These are phyloP conservation scores for Sclerotinia nivalis DNA, from an alignment of 2,329 filamentous ascomycete genomes.

Conservation along the genomic window DNA sequence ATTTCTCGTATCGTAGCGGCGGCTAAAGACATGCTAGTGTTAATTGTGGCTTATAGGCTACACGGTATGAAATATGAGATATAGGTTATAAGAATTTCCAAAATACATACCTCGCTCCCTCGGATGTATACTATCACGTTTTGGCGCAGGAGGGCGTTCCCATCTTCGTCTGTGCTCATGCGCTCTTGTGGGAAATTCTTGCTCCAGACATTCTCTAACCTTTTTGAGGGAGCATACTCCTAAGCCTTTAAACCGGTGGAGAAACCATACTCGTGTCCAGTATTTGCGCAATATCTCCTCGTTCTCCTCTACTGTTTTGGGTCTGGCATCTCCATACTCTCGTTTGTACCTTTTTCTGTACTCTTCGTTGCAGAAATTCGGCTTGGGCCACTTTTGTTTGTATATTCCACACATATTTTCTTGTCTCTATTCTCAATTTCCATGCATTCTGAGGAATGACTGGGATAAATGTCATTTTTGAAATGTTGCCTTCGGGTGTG, in stretches of 20 bases:
- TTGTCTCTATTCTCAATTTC: background rate
- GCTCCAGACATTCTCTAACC: background rate
- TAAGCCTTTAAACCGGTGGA: background rate
- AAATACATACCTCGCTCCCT: background rate
- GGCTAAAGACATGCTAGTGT: background rate
- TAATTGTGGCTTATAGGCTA: background rate
- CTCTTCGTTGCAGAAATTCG: background rate
- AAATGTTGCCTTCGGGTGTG: background rate
- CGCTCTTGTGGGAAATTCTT: background rate
- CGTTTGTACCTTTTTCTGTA: background rate
- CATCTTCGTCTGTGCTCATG: fast-evolving
- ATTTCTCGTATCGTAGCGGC: background rate
- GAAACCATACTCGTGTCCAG: background rate
- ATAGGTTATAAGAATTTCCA: background rate
- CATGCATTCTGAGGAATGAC: background rate
- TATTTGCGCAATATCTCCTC: background rate
- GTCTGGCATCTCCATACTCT: background rate
- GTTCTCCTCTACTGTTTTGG: background rate
- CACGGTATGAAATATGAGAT: background rate
- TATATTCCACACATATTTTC: background rate
- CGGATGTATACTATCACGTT: background rate
- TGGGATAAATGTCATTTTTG: background rate
- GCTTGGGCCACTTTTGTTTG: background rate
- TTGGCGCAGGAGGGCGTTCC: background rate
- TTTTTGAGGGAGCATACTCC: background rate